Base-by-base conservation (phyloP, 2,329 filamentous ascomycete genomes). In the Talaromyces atroroseus region DNA sequence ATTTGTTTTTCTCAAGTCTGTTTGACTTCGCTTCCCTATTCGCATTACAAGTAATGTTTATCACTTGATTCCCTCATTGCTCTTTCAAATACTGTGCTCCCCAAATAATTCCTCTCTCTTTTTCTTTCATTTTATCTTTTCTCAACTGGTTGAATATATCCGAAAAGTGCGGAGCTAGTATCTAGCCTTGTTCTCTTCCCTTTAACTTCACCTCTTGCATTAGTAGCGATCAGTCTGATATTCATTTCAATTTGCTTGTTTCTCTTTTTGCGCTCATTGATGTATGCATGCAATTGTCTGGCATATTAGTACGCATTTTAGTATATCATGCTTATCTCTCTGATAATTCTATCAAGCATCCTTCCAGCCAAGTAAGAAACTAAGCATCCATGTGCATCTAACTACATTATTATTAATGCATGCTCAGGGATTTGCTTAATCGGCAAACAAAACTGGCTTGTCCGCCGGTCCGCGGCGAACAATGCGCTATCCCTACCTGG, bases 371-470 rank as follows among this genome's bases (percentile, higher is more conserved):
- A n/a, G 6, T n/a, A 40, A n/a, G 6, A 16, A 40, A 18, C 3
- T 18, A 40, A n/a, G 14, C 14, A 76, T 7, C 82, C 82, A 56
- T 23, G 84, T 82, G 26, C 82, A 29, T 5, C 4, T 29, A 29
- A 29, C 26, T 29, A 5, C 26, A 29, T 87, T 61, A 87, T 81
- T 58, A 87, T 63, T 52, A 87, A 80, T 1, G 78, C 82, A 66
- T 84, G 85, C 61, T 45, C 55, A 1, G 50, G 26, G 14, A 60
- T 58, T 52, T 38, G 32, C 32, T 2, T 18, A 14, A 38, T 47
- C 49, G 54, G 53, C 36, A 44, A 50, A 56, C 24, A 14, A n/a
- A 34, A 16, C 12, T 23, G 23, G 8, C 16, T 48, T 32, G 2
- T 10, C 40, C 47, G 40, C 56, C 56, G 52, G 52, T 54, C 52